Evolutionary conservation across 495 filamentous ascomycete genomes (phyloP).

Genomic region (Talaromyces thailandensis): DNA sequence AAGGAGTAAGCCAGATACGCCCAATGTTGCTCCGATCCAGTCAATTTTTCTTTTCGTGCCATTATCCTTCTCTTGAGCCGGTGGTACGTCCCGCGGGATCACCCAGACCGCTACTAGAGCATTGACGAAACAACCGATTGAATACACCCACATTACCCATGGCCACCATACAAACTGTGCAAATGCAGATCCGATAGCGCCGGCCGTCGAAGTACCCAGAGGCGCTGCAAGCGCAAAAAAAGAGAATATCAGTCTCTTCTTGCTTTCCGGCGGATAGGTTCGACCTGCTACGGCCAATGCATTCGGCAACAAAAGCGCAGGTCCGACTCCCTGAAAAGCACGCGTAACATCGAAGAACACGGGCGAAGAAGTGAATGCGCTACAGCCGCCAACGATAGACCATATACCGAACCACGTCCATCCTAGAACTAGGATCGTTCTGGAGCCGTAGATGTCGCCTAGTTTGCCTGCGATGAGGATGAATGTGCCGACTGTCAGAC

Average conservation of each 20-base stretch:
- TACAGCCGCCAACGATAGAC: constrained; percentile 44
- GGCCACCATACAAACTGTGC: constrained; percentile 52
- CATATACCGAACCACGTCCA: constrained; percentile 36
- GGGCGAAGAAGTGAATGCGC: constrained; percentile 35
- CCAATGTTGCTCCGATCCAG: constrained; percentile 40
- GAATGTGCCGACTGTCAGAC: constrained; percentile 54
- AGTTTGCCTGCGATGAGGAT: constrained; percentile 53
- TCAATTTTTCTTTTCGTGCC: not conserved
- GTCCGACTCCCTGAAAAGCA: constrained; percentile 52
- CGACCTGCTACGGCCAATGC: constrained; percentile 52
- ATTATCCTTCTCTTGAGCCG: constrained; percentile 2
- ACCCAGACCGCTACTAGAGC: not conserved
- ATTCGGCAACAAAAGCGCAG: constrained; percentile 54
- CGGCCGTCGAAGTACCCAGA: constrained; percentile 40
- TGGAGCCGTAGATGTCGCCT: constrained; percentile 52
- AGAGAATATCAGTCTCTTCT: constrained; percentile 47
- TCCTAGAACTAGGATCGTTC: constrained; percentile 45
- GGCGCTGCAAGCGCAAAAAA: constrained; percentile 57
- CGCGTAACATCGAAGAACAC: constrained; percentile 51
- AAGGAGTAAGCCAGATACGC: constrained; percentile 26
- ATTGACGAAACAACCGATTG: constrained; percentile 25
- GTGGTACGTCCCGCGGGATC: not conserved
- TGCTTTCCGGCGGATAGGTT: constrained; percentile 38
- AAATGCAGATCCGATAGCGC: constrained; percentile 41
- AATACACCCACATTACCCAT: constrained; percentile 52